These are phyloP conservation scores for Metarhizium anisopliae DNA, from an alignment of 2,329 filamentous ascomycete species.

Conservation along the genomic window DNA sequence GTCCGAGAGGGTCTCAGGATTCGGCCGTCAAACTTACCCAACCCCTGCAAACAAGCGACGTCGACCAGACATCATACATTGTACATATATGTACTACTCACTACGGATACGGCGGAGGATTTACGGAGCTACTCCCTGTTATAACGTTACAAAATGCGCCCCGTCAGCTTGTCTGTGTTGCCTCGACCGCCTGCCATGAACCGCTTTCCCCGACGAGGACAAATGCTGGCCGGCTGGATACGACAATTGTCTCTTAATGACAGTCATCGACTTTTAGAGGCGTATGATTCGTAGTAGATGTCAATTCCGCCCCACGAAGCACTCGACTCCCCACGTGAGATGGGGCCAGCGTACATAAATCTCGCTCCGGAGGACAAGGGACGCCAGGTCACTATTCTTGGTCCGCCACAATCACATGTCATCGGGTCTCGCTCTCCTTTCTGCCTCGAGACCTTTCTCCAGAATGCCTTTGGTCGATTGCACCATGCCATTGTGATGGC, in stretches of 20 bases:
- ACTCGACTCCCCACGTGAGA: neutral
- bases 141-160: too few relatives aligned
- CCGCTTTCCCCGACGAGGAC: too few relatives aligned
- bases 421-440: neutral
- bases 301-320: neutral
- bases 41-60: neutral
- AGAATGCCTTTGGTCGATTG: neutral
- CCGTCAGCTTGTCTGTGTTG: too few relatives aligned
- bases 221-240: neutral
- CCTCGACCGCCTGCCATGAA: too few relatives aligned
- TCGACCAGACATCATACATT: neutral
- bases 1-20: too few relatives aligned
- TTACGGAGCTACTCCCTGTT: too few relatives aligned
- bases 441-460: neutral
- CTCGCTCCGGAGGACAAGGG: too few relatives aligned
- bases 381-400: too few relatives aligned
- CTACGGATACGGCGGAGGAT: too few relatives aligned
- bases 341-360: neutral
- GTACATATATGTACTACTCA: too few relatives aligned
- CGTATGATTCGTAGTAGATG: neutral
- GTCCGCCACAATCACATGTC: constrained; percentile 3
- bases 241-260: neutral
- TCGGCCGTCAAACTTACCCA: neutral
- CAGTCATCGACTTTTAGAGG: neutral
- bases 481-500: neutral